Evolutionary conservation across 495 filamentous ascomycete species (phyloP).

Genomic region (Aspergillus cristatus): DNA sequence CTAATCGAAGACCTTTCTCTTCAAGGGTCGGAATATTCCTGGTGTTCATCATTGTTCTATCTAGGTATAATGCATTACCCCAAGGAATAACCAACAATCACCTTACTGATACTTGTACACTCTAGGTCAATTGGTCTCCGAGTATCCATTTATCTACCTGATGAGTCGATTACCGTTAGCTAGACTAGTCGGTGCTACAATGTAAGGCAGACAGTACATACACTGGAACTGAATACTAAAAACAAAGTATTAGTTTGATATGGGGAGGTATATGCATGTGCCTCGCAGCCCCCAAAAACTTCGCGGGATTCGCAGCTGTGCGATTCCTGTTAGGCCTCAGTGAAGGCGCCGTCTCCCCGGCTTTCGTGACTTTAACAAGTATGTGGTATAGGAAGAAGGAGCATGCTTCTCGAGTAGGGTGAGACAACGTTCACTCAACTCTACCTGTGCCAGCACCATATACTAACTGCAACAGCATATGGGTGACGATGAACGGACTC

Average conservation of each 20-base stretch:
- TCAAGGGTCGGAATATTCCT: conserved; percentile 41
- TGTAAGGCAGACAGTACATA: no score
- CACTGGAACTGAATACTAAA: no score
- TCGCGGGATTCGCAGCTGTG: conserved; percentile 35
- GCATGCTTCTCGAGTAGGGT: conserved; percentile 38
- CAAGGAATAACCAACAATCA: no score
- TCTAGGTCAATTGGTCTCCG: conserved; percentile 44
- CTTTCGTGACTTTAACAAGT: conserved; percentile 17
- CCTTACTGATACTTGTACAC: no score
- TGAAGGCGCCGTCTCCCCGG: conserved; percentile 35
- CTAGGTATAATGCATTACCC: not conserved
- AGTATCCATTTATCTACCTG: conserved; percentile 42
- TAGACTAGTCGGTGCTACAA: conserved; percentile 17
- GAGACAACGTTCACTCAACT: not conserved
- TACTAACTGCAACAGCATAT: conserved; percentile 18
- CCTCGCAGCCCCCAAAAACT: conserved; percentile 37
- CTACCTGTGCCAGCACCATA: no score
- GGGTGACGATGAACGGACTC: conserved; percentile 48
- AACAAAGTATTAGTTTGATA: conserved; percentile 20
- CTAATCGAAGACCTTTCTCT: conserved; percentile 43
- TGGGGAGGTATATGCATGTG: conserved; percentile 44
- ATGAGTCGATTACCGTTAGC: conserved; percentile 47
- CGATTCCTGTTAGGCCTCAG: conserved; percentile 43
- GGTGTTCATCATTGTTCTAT: conserved; percentile 33
- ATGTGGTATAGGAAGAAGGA: conserved; percentile 38